These are phyloP conservation scores for Ophiostoma sp. DNA, from an alignment of 2,329 filamentous ascomycete species.

Conservation along the genomic window DNA sequence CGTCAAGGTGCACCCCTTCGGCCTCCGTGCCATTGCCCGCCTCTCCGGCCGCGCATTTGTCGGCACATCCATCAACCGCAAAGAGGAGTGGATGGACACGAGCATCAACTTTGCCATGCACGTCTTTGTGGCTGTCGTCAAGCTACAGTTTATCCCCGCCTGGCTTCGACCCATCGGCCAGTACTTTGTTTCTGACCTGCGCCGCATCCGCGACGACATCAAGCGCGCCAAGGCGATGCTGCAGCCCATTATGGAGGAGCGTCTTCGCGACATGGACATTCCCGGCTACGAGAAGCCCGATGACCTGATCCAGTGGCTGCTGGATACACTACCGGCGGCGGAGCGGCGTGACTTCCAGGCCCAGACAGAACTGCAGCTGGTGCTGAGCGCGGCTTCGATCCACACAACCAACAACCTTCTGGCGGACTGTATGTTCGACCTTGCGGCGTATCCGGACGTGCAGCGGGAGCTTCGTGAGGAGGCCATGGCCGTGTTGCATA, in stretches of 20 bases:
- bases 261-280: constrained; percentile 44
- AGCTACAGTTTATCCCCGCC: constrained; percentile 54
- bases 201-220: constrained; percentile 48
- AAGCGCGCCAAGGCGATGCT: constrained; percentile 46
- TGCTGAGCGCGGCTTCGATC: constrained; percentile 47
- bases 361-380: constrained; percentile 47
- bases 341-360: constrained; percentile 43
- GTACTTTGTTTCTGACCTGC: constrained; percentile 49
- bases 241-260: constrained; percentile 48
- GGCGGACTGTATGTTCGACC: constrained; percentile 52
- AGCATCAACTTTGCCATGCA: constrained; percentile 53
- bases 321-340: constrained; percentile 43
- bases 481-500: constrained; percentile 44
- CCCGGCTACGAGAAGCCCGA: constrained; percentile 42
- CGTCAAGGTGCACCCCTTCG: constrained; percentile 53
- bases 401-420: constrained; percentile 48
- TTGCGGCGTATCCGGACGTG: constrained; percentile 49
- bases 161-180: constrained; percentile 51
- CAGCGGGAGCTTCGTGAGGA: constrained; percentile 52
- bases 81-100: constrained; percentile 56
- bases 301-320: constrained; percentile 49
- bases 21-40: constrained; percentile 53
- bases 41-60: constrained; percentile 57
- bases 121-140: constrained; percentile 49
- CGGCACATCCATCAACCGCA: constrained; percentile 51